These are phyloP conservation scores for Chlorella sorokiniana DNA, from an alignment of 139 green algal species.

Conservation along the genomic window DNA sequence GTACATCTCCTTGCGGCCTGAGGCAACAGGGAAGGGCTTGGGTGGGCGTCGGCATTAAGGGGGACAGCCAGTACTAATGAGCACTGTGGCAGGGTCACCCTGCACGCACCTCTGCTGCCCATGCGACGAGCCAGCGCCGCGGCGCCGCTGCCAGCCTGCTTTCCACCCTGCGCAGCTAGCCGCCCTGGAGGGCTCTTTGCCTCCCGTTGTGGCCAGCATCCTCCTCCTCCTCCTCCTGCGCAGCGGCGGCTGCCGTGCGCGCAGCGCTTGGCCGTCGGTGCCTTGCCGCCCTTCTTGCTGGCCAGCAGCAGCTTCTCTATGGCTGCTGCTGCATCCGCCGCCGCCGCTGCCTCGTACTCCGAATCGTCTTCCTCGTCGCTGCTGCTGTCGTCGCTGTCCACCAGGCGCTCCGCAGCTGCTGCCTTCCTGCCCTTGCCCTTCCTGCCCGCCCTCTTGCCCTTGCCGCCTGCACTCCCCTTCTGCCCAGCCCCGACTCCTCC, in stretches of 20 bases:
- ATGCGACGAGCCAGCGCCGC: background rate
- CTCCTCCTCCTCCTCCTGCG: too few relatives aligned
- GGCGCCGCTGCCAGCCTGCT: slow-evolving; percentile 5
- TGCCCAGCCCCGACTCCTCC: slow-evolving; percentile 2
- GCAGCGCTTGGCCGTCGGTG: background rate
- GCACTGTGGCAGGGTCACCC: background rate
- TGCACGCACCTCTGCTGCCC: background rate
- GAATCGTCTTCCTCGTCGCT: background rate
- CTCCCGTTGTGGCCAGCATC: background rate
- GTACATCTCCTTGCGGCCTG: slow-evolving; percentile 18
- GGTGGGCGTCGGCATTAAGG: background rate
- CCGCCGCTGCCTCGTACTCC: background rate
- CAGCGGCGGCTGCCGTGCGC: background rate
- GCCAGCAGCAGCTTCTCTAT: slow-evolving; percentile 32
- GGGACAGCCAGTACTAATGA: background rate
- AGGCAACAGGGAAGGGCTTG: background rate
- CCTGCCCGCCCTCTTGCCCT: background rate
- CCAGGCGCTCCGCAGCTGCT: background rate
- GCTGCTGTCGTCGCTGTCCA: slow-evolving; percentile 22
- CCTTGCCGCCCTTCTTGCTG: slow-evolving; percentile 6
- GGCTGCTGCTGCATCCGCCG: background rate
- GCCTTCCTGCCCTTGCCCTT: slow-evolving; percentile 18
- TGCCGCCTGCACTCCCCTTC: background rate
- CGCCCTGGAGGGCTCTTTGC: too few relatives aligned
- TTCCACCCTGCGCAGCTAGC: too few relatives aligned